These are phyloP conservation scores for Colletotrichum sp. DNA, from an alignment of 2,329 filamentous ascomycete genomes.

Conservation along the genomic window DNA sequence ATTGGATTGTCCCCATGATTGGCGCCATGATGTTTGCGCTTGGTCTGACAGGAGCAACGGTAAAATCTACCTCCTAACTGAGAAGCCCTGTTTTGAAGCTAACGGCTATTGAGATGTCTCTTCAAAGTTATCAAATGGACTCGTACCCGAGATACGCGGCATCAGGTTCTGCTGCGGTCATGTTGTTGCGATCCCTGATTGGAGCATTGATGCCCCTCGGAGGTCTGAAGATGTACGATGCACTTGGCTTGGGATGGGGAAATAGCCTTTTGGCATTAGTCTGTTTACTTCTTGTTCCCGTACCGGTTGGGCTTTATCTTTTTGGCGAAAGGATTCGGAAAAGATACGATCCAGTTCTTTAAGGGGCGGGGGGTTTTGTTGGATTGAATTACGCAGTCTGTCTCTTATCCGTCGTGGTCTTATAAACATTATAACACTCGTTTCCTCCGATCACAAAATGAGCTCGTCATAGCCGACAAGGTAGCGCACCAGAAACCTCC, in stretches of 20 bases:
- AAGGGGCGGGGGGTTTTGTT: too few relatives aligned
- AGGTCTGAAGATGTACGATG: conserved; percentile 40
- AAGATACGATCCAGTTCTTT: not conserved
- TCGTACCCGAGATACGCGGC: conserved; percentile 45
- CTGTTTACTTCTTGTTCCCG: conserved; percentile 37
- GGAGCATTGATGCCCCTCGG: conserved; percentile 44
- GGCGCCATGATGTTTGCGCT: conserved; percentile 46
- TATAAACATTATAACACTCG: not conserved
- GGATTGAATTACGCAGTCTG: too few relatives aligned
- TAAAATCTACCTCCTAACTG: not conserved
- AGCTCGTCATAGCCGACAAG: not conserved
- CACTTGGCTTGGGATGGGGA: conserved; percentile 47
- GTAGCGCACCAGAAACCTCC: not conserved
- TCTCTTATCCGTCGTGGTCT: not conserved
- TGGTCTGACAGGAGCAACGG: conserved; percentile 41
- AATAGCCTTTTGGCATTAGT: conserved; percentile 45
- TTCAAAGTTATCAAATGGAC: conserved; percentile 69
- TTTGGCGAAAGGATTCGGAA: not conserved
- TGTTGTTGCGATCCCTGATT: conserved; percentile 39
- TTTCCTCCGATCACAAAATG: not conserved
- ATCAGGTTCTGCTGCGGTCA: conserved; percentile 42
- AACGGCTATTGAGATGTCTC: conserved; percentile 36
- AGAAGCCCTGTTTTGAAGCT: not conserved
- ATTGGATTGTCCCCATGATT: conserved; percentile 61
- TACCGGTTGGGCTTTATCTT: conserved; percentile 26